Evolutionary conservation across 352 stramenopile genomes (phyloP).

Genomic region (Globisporangium ultimum): DNA sequence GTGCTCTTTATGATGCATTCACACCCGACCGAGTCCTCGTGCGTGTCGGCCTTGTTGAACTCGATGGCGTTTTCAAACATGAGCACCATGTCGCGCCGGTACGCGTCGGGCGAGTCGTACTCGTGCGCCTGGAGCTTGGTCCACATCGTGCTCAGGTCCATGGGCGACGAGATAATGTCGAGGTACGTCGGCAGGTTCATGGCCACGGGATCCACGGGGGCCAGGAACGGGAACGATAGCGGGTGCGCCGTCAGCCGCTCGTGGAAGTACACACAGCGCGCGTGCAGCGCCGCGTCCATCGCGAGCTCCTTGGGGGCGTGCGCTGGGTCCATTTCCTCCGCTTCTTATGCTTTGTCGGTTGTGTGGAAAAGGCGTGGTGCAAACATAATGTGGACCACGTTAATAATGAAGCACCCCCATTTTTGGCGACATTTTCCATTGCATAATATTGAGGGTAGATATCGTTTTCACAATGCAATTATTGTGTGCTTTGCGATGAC

Average conservation of each 20-base stretch:
- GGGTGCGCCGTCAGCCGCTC: constrained; percentile 57
- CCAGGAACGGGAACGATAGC: constrained; percentile 87
- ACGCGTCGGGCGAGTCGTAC: constrained; percentile 55
- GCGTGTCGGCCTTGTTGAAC: constrained; percentile 82
- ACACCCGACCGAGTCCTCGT: constrained; percentile 70
- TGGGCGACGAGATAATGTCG: constrained; percentile 92
- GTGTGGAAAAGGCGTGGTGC: too few species aligned
- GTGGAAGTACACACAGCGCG: constrained; percentile 59
- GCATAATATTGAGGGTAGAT: too few species aligned
- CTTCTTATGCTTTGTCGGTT: too few species aligned
- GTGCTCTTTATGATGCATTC: constrained; percentile 1
- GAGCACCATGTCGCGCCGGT: constrained; percentile 69
- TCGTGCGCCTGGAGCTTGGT: constrained; percentile 57
- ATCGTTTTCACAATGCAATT: too few species aligned
- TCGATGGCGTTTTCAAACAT: constrained; percentile 87
- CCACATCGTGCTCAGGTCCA: constrained; percentile 96
- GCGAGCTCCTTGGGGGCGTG: neutral
- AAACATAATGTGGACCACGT: too few species aligned
- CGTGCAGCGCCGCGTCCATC: constrained; percentile 45
- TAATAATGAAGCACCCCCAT: too few species aligned
- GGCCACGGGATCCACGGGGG: constrained; percentile 93
- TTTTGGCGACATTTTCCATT: too few species aligned
- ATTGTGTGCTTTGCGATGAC: too few species aligned
- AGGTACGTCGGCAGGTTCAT: constrained; percentile 94
- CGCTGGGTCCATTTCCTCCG: too few species aligned